phyloP scores from a whole-genome alignment of 441 rosid genomes.

The Adansonia gregorii region DNA sequence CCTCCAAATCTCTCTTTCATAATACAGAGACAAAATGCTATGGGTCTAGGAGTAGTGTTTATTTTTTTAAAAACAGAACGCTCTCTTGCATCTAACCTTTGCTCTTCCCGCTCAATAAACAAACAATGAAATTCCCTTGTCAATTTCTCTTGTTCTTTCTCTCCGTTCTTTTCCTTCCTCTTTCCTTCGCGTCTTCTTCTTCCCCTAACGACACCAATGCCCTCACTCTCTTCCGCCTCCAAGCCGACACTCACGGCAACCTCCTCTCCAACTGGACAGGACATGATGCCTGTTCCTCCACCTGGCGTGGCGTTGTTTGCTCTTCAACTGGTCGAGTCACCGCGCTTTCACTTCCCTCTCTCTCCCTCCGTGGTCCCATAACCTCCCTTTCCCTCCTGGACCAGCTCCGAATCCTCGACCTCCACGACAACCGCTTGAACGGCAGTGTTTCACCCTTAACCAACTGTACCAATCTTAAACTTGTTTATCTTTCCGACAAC shows the following conservation, averaged over 20 bases:
- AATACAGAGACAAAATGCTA: slow-evolving; percentile 21
- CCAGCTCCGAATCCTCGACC: slow-evolving; percentile 84
- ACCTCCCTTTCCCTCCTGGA: slow-evolving; percentile 61
- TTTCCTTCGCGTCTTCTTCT: slow-evolving; percentile 28
- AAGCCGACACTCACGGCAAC: slow-evolving; percentile 26
- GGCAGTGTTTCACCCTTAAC: slow-evolving; percentile 65
- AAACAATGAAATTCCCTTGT: slow-evolving; percentile 31
- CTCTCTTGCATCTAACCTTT: slow-evolving; percentile 21
- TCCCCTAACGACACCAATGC: slow-evolving; percentile 68
- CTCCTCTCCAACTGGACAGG: background rate
- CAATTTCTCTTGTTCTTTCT: slow-evolving; percentile 27
- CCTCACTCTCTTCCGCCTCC: slow-evolving; percentile 85
- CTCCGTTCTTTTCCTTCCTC: slow-evolving; percentile 29
- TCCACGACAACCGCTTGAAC: slow-evolving; percentile 83
- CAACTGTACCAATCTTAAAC: slow-evolving; percentile 69
- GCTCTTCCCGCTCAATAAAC: slow-evolving; percentile 38
- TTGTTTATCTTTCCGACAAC: slow-evolving; percentile 70
- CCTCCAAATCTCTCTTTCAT: background rate
- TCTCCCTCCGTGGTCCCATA: slow-evolving; percentile 78
- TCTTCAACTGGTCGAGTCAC: slow-evolving; percentile 65
- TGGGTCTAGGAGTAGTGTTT: slow-evolving; percentile 13
- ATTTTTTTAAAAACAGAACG: slow-evolving; percentile 23
- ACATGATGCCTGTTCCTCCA: slow-evolving; percentile 51
- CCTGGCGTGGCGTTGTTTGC: slow-evolving; percentile 84
- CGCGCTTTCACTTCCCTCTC: slow-evolving; percentile 68